Base-by-base conservation (phyloP, 805 yeast genomes). In the Scheffersomyces ergatensis region DNA sequence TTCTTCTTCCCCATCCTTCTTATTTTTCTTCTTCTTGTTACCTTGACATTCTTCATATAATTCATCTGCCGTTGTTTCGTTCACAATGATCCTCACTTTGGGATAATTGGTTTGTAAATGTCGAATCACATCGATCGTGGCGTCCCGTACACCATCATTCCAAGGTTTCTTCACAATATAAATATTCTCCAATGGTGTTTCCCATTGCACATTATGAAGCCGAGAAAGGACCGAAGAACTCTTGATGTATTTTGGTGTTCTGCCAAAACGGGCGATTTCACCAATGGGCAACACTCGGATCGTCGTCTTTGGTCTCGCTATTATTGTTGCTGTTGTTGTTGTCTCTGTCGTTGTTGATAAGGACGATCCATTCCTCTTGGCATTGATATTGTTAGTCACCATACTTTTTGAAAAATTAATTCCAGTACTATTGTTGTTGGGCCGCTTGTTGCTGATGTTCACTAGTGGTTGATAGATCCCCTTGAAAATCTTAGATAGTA, bases 81-180 rank as follows among this genome's bases (percentile, higher is more conserved):
- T 83, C 7, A 89, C 83, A n/a, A 92, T 77, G 2, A 92, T 79
- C 48, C 89, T 89, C 32, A 89, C 74, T 14, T 76, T 70, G 0
- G 92, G 90, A 57, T 87, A 85, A 8, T 73, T 65, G 5, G 65
- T 62, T 48, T 81, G 80, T 7, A 89, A 48, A 52, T 80, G 83
- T 5, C 70, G 62, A 15, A 89, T 77, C 46, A 90, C 83, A 34
- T 70, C 67, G 6, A 79, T 72, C 78, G 84, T 78, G 3, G 93
- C 89, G 5, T 67, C 63, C 12, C 82, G 69, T 3, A 88, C 95
- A 7, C 67, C 64, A 2, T 65, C 59, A 37, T 87, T 78, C 82
- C 86, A 80, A 1, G 96, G 96, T 57, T 92, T 92, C 62, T 89
- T 90, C 23, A 88, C 87, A 14, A 92, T 70, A 40, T 84, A 74